Percentiles rank a stretch among this genome's conserved stretches.
These are phyloP conservation scores for Triticum monococcum DNA, from an alignment of 176 grass and related monocot genomes.

Conservation along the genomic window DNA sequence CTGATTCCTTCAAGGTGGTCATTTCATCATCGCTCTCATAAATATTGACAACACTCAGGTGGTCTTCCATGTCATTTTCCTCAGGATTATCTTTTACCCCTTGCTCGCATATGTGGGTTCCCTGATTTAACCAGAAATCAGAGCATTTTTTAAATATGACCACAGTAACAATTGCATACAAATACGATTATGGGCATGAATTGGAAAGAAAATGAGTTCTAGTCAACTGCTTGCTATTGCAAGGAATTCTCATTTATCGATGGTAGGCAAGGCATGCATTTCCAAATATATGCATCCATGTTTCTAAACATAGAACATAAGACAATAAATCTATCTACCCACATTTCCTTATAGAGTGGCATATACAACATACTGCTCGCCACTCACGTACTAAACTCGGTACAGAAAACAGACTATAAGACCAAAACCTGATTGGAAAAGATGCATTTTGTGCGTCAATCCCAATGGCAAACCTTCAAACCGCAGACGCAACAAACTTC, in stretches of 20 bases:
- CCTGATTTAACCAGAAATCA: conserved; percentile 28
- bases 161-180: neutral
- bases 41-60: conserved; percentile 5
- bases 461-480: neutral
- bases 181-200: neutral
- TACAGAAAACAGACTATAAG: neutral
- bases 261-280: neutral
- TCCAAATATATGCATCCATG: neutral
- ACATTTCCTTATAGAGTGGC: neutral
- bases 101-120: conserved; percentile 7
- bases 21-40: conserved; percentile 10
- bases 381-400: neutral
- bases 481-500: neutral
- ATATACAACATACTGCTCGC: neutral
- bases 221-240: neutral
- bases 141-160: neutral
- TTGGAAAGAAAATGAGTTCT: neutral
- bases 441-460: neutral
- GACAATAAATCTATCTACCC: neutral
- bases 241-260: neutral
- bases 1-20: conserved; percentile 5
- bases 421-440: neutral
- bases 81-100: neutral
- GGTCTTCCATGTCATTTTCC: neutral
- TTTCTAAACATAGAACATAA: conserved; percentile 12